Evolutionary conservation across 2,329 filamentous ascomycete species (phyloP), one percentile per base, ranked within the genome.

Genomic region (Allantophomopsis lycopodina): DNA sequence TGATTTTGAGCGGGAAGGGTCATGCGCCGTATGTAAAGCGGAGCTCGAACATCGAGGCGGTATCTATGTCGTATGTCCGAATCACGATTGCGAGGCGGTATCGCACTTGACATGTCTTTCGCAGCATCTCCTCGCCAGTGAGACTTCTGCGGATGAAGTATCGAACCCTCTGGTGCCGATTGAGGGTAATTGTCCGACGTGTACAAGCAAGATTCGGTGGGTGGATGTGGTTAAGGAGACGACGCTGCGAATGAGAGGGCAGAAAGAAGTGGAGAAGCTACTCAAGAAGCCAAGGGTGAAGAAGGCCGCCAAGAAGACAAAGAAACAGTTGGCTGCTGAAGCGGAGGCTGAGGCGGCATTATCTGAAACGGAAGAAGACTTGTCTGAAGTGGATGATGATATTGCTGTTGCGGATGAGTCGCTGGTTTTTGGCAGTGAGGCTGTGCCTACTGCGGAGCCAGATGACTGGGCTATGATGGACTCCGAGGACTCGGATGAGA

Each of bases 161-260:
- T 49, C 52, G 5, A 47, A 53, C 11, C 23, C 23, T 28, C 39
- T 94, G 2, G 53, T 94, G 1, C 89, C 89, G 0, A 64, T 72
- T 2, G 55, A 66, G 28, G 87, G 86, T 2, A 58, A 51, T 2
- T 96, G 89, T 60, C 85, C 85, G 0, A 61, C 62, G 15, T 96
- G 89, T 53, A 60, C 66, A 1, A 64, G 65, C 0, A 58, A 64
- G 4, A 60, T 87, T 2, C 56, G 66, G 38, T 96, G 89, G 89
- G 65, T 68, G 0, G 73, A 82, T 36, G 73, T 95, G 61, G 81
- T 93, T 63, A 88, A 78, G 54, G 88, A 94, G 55, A 60, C 94
- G 49, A 91, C 72, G 38, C 60, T 94, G 37, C 71, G 89, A 23
- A 64, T 74, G 30, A 71, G 84, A 17, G 87, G 81, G 1, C 59